Evolutionary conservation across 2,329 filamentous ascomycete species (phyloP).

Genomic region (Trichophyton simii): DNA sequence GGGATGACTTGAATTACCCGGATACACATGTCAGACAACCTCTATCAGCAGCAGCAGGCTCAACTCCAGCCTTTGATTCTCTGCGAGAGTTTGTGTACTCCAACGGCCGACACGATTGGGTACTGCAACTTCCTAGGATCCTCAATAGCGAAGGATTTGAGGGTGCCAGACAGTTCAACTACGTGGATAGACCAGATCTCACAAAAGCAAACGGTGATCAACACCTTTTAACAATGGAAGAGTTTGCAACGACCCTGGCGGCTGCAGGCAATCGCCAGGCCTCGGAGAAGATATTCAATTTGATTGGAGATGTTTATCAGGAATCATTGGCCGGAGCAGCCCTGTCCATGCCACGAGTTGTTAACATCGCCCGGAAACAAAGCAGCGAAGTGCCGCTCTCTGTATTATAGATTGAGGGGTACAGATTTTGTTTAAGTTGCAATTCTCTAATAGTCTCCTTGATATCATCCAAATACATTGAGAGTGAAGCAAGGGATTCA

Average conservation of each 20-base stretch:
- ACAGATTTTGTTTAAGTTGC: neutral
- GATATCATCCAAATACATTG: neutral
- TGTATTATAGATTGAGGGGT: neutral
- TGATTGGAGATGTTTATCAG: conserved; percentile 3
- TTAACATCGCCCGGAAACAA: conserved; percentile 1
- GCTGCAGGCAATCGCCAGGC: neutral
- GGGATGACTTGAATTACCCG: conserved; percentile 3
- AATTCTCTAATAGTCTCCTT: neutral
- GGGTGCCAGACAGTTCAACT: neutral
- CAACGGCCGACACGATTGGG: neutral
- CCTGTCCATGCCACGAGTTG: conserved; percentile 2
- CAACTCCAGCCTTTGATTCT: neutral
- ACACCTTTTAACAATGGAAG: conserved; percentile 3
- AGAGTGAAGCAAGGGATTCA: too few relatives aligned
- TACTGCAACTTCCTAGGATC: neutral
- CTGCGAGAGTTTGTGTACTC: conserved; percentile 3
- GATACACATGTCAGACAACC: neutral
- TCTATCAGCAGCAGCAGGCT: neutral
- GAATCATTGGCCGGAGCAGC: neutral
- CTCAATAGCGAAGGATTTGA: neutral
- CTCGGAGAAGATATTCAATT: conserved; percentile 3
- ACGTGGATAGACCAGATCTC: neutral
- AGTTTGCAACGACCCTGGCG: conserved; percentile 3
- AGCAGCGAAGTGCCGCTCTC: neutral
- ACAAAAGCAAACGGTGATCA: conserved; percentile 2